Percentiles rank a stretch among this genome's conserved stretches.
phyloP scores from a whole-genome alignment of 306 rosid genomes.

The Quercus aquifolioides region DNA sequence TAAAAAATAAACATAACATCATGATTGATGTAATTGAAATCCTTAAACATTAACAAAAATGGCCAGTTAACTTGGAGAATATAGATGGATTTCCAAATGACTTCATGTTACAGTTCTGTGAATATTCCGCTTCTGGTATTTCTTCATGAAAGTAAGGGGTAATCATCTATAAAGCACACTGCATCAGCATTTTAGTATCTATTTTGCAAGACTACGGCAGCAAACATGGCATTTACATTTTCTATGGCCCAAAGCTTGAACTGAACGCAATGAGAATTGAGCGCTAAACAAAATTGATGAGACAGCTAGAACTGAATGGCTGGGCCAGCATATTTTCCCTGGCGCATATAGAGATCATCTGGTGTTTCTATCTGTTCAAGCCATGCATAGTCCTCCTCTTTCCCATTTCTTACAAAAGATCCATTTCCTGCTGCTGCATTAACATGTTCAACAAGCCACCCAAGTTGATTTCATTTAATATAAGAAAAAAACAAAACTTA shows the following conservation, averaged over 20 bases:
- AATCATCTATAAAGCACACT: background rate
- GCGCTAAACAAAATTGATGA: background rate
- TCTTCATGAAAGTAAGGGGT: background rate
- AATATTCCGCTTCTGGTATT: background rate
- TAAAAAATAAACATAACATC: background rate
- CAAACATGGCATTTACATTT: background rate
- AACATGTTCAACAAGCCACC: slow-evolving; percentile 15
- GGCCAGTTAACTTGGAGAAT: background rate
- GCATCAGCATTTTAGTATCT: background rate
- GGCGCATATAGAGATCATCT: slow-evolving; percentile 66
- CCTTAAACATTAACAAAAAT: background rate
- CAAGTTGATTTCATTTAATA: background rate
- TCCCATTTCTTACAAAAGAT: slow-evolving; percentile 30
- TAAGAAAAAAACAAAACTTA: background rate
- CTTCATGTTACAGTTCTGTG: background rate
- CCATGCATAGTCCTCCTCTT: slow-evolving; percentile 87
- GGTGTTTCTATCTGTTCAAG: slow-evolving; percentile 72
- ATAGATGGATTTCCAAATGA: background rate
- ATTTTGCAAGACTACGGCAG: background rate
- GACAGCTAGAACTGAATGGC: slow-evolving; percentile 48
- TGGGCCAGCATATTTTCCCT: slow-evolving; percentile 73
- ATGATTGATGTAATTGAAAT: background rate
- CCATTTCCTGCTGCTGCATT: slow-evolving; percentile 51
- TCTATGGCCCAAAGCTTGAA: background rate
- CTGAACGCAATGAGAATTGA: background rate